These are phyloP conservation scores for Artomyces pyxidatus DNA, from an alignment of 768 basidiomycete genomes.

Conservation along the genomic window DNA sequence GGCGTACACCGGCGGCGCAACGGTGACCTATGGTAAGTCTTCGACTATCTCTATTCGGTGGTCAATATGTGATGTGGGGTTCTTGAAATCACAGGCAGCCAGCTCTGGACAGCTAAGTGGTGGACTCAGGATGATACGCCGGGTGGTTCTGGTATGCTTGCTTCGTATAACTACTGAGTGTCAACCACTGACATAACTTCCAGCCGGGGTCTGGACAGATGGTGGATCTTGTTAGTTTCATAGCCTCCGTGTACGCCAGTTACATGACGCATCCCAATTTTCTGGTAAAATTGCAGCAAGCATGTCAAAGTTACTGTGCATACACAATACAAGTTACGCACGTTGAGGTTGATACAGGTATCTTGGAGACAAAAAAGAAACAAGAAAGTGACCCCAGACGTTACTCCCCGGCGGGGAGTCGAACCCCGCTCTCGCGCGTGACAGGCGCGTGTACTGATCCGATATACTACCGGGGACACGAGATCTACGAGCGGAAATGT, in stretches of 20 bases:
- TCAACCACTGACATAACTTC: constrained; percentile 2
- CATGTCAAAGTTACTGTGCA: too few relatives aligned
- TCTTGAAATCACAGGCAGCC: constrained; percentile 25
- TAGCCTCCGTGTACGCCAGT: too few relatives aligned
- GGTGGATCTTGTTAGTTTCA: constrained; percentile 38
- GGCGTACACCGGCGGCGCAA: constrained; percentile 38
- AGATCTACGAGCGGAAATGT: too few relatives aligned
- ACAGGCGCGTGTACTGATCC: constrained; percentile 18
- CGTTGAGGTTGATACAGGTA: too few relatives aligned
- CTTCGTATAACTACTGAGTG: neutral
- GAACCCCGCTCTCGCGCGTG: constrained; percentile 28
- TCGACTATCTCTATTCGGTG: neutral
- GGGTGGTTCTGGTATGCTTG: constrained; percentile 36
- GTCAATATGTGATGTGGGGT: neutral
- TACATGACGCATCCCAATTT: too few relatives aligned
- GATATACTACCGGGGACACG: constrained; percentile 19
- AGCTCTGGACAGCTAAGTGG: constrained; percentile 57
- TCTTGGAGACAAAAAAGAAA: too few relatives aligned
- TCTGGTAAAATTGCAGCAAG: too few relatives aligned
- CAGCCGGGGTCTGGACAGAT: constrained; percentile 50
- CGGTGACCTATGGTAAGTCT: constrained; percentile 37
- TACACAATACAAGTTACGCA: too few relatives aligned
- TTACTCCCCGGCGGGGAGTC: constrained; percentile 27
- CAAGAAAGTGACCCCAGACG: too few relatives aligned
- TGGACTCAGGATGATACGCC: constrained; percentile 55